Evolutionary conservation across 2,329 filamentous ascomycete species (phyloP).

Genomic region (Ceratocystis huliohia): DNA sequence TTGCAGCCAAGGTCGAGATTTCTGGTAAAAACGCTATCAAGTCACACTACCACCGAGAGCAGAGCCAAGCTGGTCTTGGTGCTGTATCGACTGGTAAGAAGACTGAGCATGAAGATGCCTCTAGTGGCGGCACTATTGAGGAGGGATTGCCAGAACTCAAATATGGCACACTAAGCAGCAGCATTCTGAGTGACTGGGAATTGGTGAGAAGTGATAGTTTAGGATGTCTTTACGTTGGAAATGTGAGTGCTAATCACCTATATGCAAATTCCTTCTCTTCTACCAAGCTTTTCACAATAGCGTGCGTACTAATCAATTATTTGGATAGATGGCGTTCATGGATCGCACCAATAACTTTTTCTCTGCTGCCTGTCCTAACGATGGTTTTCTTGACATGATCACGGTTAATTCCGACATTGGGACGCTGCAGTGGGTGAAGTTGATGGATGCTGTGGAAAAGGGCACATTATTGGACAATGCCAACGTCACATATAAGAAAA

Average conservation of each 20-base stretch:
- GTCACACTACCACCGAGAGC: constrained; percentile 51
- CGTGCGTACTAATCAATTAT: background rate
- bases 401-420: constrained; percentile 65
- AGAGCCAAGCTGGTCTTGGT: constrained; percentile 15
- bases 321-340: constrained; percentile 70
- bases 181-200: constrained; percentile 66
- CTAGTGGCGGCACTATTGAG: constrained; percentile 23
- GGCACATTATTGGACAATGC: constrained; percentile 68
- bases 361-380: constrained; percentile 64
- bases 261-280: background rate
- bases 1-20: constrained; percentile 73
- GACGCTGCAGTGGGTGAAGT: constrained; percentile 50
- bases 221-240: constrained; percentile 88
- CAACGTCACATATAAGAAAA: constrained; percentile 68
- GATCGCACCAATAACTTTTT: constrained; percentile 79
- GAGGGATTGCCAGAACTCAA: constrained; percentile 56
- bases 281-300: background rate
- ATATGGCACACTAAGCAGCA: constrained; percentile 69
- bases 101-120: constrained; percentile 23
- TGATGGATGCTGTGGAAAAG: constrained; percentile 59
- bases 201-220: constrained; percentile 61
- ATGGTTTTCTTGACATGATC: constrained; percentile 77
- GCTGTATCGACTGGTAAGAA: constrained; percentile 18
- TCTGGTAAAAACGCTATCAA: constrained; percentile 62
- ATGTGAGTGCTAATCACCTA: constrained; percentile 39